Evolutionary conservation across 176 grass and related monocot genomes (phyloP).

Genomic region (Zea luxurians): DNA sequence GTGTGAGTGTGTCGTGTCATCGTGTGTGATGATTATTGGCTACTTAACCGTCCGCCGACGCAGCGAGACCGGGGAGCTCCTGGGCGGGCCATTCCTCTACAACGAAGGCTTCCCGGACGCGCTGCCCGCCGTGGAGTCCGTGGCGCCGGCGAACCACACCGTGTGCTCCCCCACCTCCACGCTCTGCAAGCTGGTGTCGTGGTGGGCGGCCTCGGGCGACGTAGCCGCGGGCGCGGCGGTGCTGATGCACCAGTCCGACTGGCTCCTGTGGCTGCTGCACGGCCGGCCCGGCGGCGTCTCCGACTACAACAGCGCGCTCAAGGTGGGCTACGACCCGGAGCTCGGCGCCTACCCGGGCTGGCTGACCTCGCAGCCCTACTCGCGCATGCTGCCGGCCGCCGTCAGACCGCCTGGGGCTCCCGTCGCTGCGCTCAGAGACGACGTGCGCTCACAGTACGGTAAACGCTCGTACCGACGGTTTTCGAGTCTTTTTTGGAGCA

Average conservation of each 20-base stretch:
- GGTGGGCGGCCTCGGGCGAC: slow-evolving; percentile 47
- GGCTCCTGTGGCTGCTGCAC: slow-evolving; percentile 89
- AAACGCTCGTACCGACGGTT: background rate
- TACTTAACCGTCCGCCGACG: too few species aligned
- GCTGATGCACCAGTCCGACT: slow-evolving; percentile 91
- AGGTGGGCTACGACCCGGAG: slow-evolving; percentile 84
- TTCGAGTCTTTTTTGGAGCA: too few species aligned
- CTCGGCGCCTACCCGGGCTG: slow-evolving; percentile 68
- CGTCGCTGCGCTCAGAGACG: slow-evolving; percentile 57
- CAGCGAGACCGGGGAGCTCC: slow-evolving; percentile 53
- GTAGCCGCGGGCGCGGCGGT: slow-evolving; percentile 24
- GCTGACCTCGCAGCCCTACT: slow-evolving; percentile 66
- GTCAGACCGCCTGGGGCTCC: slow-evolving; percentile 56
- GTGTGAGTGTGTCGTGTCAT: background rate
- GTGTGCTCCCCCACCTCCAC: slow-evolving; percentile 75
- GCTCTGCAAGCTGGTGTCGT: slow-evolving; percentile 80
- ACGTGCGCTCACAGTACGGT: slow-evolving; percentile 62
- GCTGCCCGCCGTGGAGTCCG: slow-evolving; percentile 53
- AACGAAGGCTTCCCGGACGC: slow-evolving; percentile 73
- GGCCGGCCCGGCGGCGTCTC: slow-evolving; percentile 57
- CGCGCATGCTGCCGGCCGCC: slow-evolving; percentile 58
- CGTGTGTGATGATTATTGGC: too few species aligned
- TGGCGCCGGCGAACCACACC: slow-evolving; percentile 69
- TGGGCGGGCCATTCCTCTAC: slow-evolving; percentile 71
- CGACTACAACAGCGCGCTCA: slow-evolving; percentile 85